Base-by-base conservation (phyloP, 2,329 filamentous ascomycete genomes). In the Colletotrichum paranaense region DNA sequence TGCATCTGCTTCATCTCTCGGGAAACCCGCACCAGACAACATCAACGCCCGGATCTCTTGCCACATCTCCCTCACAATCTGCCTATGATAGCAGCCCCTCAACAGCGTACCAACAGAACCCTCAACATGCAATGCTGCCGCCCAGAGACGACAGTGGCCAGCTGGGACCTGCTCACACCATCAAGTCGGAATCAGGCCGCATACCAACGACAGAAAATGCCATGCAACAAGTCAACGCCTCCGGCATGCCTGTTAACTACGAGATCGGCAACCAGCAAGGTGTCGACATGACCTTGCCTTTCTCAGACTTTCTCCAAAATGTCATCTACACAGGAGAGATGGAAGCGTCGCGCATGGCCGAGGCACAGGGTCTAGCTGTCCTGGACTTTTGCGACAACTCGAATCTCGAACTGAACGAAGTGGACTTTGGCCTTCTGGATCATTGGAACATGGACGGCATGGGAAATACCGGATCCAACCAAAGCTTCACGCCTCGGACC, bases 371-470 rank as follows among this genome's bases (percentile, higher is more conserved):
- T 0, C 80, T 86, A 16, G 82, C 82, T 22, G 83, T 88, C 4
- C 78, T 89, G 8, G 84, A 89, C 75, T 88, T 88, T 74, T 88
- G 86, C 73, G 84, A 86, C 65, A 83, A 89, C 70, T 80, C 79
- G 59, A 87, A 84, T 68, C 79, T 89, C 35, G 87, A 89, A 59
- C 81, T 89, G 26, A 88, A 85, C 12, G 87, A 89, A 19, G 80
- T 86, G 35, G 87, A 89, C 75, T 89, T 88, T 77, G 85, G 85
- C 1, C 79, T 89, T 5, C 76, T 89, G 16, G 85, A 88, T 71
- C 80, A 86, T 71, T 88, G 87, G 84, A 87, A 86, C 73, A 70
- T 85, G 12, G 85, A 86, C 35, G 80, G 81, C 12, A 72, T 80
- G 59, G 68, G 75, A n/a, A 80, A 78, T 68, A 56, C 77, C 78